phyloP scores from a whole-genome alignment of 2,329 filamentous ascomycete species.

The Colletotrichum agaves region DNA sequence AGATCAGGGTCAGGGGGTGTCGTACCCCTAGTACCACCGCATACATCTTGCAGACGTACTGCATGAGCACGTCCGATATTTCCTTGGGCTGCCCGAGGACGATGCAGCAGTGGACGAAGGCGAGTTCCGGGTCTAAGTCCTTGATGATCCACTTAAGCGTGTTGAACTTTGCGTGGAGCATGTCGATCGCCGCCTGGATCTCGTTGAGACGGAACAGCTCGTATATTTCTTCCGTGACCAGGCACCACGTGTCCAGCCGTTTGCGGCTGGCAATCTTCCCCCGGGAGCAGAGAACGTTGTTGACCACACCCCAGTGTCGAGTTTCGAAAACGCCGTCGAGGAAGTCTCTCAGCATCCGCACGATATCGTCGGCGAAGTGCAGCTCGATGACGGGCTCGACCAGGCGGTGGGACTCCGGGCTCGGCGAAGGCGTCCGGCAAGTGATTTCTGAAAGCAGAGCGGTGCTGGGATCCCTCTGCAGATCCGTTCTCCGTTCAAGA shows the following conservation, averaged over 20 bases:
- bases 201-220: not conserved
- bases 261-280: not conserved
- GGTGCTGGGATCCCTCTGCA: not conserved
- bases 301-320: not conserved
- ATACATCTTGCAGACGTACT: not conserved
- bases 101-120: not conserved
- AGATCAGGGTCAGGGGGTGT: not conserved
- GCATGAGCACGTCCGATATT: not conserved
- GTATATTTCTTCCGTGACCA: not conserved
- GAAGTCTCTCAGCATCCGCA: not conserved
- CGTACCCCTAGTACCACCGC: not conserved
- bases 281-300: not conserved
- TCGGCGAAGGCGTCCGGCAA: constrained; percentile 11
- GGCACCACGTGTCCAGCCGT: not conserved
- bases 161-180: not conserved
- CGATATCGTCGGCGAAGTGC: not conserved
- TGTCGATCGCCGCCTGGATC: not conserved
- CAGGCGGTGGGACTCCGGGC: not conserved
- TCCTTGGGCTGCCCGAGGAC: not conserved
- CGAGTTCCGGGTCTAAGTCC: not conserved
- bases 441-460: not conserved
- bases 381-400: not conserved
- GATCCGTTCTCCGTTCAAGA: not conserved
- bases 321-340: not conserved
- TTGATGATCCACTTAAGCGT: not conserved